A percentile compares a stretch with the other conserved stretches of the same genome.
Evolutionary conservation across 2,329 filamentous ascomycete species (phyloP).

Genomic region (Xylaria arbuscula): DNA sequence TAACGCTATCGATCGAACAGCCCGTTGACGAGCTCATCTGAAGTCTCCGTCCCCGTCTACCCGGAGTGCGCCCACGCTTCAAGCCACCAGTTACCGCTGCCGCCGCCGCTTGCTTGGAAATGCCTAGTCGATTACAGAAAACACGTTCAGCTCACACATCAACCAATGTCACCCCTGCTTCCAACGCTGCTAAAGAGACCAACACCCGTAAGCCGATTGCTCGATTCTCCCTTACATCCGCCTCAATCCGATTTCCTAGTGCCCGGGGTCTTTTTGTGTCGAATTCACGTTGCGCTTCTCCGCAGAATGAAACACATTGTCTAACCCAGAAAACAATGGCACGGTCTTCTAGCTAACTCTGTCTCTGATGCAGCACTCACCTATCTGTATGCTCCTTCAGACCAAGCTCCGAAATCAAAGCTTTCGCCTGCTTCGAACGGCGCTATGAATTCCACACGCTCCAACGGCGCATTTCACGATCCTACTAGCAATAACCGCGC

Average conservation of each 20-base stretch:
- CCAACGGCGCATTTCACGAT: constrained; percentile 41
- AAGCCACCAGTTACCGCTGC: constrained; percentile 5
- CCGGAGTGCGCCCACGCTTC: constrained; percentile 6
- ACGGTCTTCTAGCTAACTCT: constrained; percentile 39
- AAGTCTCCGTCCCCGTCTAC: neutral
- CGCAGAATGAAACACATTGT: constrained; percentile 39
- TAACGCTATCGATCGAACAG: constrained; percentile 18
- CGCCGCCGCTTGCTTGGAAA: constrained; percentile 40
- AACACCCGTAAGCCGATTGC: constrained; percentile 45
- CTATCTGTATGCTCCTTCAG: constrained; percentile 40
- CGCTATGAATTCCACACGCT: constrained; percentile 41
- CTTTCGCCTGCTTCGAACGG: constrained; percentile 40
- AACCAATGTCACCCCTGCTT: constrained; percentile 11
- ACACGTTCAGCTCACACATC: constrained; percentile 33
- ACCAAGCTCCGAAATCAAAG: constrained; percentile 41
- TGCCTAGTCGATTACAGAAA: constrained; percentile 51
- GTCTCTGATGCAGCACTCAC: constrained; percentile 37
- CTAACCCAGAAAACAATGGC: constrained; percentile 24
- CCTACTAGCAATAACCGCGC: constrained; percentile 48
- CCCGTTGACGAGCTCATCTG: constrained; percentile 3
- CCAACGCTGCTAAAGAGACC: constrained; percentile 34
- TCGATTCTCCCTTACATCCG: constrained; percentile 31
- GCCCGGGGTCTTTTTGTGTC: constrained; percentile 8
- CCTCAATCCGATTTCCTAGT: constrained; percentile 1
- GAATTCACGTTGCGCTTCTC: constrained; percentile 6